Conservation (phyloP, 257 asterid genomes). For the Misopates orontium region DNA sequence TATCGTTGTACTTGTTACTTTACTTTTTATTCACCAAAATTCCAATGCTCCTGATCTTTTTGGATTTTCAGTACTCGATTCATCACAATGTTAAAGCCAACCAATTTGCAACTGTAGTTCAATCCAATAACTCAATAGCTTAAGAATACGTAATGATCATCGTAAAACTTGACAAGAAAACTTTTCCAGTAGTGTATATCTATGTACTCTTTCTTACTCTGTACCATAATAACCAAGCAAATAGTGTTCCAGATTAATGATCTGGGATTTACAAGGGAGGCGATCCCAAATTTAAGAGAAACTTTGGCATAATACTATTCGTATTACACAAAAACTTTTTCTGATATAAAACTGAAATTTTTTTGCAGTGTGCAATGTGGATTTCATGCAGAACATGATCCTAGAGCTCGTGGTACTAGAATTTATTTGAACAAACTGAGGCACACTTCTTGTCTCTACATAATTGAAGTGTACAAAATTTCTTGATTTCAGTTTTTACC, state of each 20-base stretch:
- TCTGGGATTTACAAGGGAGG: neutral
- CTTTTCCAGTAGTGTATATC: no score
- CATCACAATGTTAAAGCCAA: no score
- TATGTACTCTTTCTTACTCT: neutral
- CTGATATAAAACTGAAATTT: neutral
- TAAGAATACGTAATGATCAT: neutral
- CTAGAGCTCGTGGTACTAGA: neutral
- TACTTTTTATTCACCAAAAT: neutral
- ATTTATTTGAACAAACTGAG: neutral
- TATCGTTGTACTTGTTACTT: neutral
- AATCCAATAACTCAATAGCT: neutral
- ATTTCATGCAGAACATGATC: neutral
- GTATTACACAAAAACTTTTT: neutral
- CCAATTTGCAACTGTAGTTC: no score
- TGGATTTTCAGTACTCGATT: no score
- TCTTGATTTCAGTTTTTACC: conserved; percentile 20
- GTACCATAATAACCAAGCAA: no score
- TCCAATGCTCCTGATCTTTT: no score
- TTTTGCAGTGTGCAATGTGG: no score
- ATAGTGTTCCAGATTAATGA: neutral
- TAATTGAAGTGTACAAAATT: neutral
- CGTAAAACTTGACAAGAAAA: no score
- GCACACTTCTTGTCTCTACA: neutral
- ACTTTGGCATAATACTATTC: neutral
- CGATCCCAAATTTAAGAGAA: neutral